phyloP scores from a whole-genome alignment of 805 yeast genomes.

The Starmerella gropengiesseri region DNA sequence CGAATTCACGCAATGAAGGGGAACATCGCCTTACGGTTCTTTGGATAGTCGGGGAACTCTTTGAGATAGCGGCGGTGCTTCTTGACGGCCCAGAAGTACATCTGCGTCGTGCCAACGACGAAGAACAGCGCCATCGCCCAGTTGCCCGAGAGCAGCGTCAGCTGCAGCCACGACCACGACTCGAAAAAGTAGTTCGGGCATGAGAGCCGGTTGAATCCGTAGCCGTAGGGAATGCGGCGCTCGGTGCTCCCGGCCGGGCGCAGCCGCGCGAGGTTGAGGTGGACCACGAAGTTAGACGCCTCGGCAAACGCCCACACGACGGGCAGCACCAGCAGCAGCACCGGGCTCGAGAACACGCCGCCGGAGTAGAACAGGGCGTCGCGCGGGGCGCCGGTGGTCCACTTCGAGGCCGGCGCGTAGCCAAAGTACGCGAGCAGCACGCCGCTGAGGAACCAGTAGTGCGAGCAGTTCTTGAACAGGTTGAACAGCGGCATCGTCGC shows the following conservation, averaged over 20 bases:
- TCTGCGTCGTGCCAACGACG: constrained; percentile 61
- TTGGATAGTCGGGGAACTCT: constrained; percentile 72
- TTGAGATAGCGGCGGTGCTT: constrained; percentile 60
- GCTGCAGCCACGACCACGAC: constrained; percentile 58
- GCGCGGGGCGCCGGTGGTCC: constrained; percentile 16
- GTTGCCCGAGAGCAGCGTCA: constrained; percentile 63
- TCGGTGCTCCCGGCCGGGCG: constrained; percentile 47
- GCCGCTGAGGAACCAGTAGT: constrained; percentile 91
- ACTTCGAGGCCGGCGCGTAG: constrained; percentile 35
- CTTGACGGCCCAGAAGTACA: constrained; percentile 86
- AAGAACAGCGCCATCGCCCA: constrained; percentile 65
- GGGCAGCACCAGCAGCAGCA: constrained; percentile 16
- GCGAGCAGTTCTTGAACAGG: constrained; percentile 77
- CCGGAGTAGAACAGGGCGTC: constrained; percentile 24
- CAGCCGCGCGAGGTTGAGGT: constrained; percentile 46
- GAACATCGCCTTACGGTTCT: constrained; percentile 62
- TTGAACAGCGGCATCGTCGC: constrained; percentile 88
- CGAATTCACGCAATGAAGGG: constrained; percentile 56
- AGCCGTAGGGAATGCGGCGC: constrained; percentile 69
- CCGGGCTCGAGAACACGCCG: constrained; percentile 15
- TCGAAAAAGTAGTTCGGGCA: constrained; percentile 94
- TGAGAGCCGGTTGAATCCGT: constrained; percentile 68
- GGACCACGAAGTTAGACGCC: constrained; percentile 61
- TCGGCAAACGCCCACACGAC: constrained; percentile 42
- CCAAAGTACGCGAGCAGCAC: constrained; percentile 41